These are phyloP conservation scores for Aureobasidium sp. DNA, from an alignment of 2,329 filamentous ascomycete species.

Conservation along the genomic window DNA sequence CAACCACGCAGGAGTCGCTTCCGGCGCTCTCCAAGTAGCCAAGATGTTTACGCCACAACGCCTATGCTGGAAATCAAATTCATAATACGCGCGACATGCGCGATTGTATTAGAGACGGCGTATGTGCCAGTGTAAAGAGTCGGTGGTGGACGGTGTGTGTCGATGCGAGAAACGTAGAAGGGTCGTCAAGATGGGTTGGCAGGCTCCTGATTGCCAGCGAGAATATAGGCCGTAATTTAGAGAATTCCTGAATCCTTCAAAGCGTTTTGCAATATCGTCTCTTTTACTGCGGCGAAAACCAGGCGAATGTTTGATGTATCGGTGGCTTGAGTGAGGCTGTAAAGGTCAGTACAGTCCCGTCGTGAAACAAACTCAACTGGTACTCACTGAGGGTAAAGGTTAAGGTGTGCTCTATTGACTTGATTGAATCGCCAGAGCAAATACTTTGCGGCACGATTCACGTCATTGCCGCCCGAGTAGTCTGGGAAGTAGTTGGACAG, in stretches of 20 bases:
- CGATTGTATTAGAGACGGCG: constrained; percentile 17
- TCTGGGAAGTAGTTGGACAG: constrained; percentile 95
- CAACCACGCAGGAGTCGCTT: constrained; percentile 1
- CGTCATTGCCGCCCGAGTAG: constrained; percentile 94
- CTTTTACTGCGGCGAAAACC: constrained; percentile 96
- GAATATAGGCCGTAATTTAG: constrained; percentile 23
- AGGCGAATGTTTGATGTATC: constrained; percentile 97
- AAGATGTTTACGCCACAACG: constrained; percentile 16
- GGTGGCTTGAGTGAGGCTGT: constrained; percentile 91
- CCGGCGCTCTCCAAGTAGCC: constrained; percentile 11
- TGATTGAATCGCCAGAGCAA: constrained; percentile 98
- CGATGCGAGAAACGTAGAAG: constrained; percentile 12
- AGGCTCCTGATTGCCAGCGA: constrained; percentile 63
- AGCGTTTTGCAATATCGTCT: constrained; percentile 97
- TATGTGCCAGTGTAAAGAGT: constrained; percentile 10
- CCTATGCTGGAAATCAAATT: constrained; percentile 18
- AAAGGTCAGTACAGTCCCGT: constrained; percentile 22
- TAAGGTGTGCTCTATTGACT: constrained; percentile 91
- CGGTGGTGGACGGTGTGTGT: constrained; percentile 4
- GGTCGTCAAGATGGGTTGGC: constrained; percentile 36
- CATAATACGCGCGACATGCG: constrained; percentile 10
- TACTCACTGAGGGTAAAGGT: constrained; percentile 93
- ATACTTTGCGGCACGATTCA: constrained; percentile 97
- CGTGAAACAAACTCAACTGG: constrained; percentile 58
- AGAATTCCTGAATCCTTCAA: constrained; percentile 97